A percentile compares a stretch with the other conserved stretches of the same genome.
phyloP scores from a whole-genome alignment of 2,329 filamentous ascomycete genomes.

The Aspergillus pseudoterreus region DNA sequence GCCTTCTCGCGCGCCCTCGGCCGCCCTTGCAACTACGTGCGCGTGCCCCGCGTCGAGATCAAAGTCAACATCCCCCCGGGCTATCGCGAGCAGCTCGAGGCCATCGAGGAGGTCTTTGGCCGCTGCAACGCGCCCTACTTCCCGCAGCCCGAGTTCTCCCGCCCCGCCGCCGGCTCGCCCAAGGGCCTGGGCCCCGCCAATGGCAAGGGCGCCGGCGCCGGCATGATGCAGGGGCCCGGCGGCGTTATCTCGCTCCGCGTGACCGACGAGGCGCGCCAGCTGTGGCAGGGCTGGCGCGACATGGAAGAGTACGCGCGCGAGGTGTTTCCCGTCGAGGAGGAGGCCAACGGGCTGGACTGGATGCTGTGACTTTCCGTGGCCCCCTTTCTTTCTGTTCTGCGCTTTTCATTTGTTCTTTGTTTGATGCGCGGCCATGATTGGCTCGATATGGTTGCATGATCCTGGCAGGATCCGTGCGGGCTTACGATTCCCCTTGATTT shows the following conservation, averaged over 20 bases:
- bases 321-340: constrained; percentile 90
- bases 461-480: background rate
- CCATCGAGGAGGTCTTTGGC: constrained; percentile 58
- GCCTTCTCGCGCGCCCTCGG: constrained; percentile 76
- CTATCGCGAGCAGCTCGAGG: constrained; percentile 81
- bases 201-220: constrained; percentile 38
- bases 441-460: constrained; percentile 11
- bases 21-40: constrained; percentile 72
- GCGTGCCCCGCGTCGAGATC: constrained; percentile 70
- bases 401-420: constrained; percentile 8
- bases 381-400: background rate
- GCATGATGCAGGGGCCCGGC: constrained; percentile 53
- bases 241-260: constrained; percentile 60
- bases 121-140: constrained; percentile 60
- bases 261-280: constrained; percentile 69
- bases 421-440: constrained; percentile 8
- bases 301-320: constrained; percentile 94
- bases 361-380: constrained; percentile 53
- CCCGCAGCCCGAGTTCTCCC: constrained; percentile 54
- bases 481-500: background rate
- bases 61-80: constrained; percentile 81
- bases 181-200: constrained; percentile 35
- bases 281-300: constrained; percentile 89
- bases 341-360: constrained; percentile 90
- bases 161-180: constrained; percentile 35